Conservation (phyloP, 2,329 filamentous ascomycete genomes). For the Ascochyta lentis region DNA sequence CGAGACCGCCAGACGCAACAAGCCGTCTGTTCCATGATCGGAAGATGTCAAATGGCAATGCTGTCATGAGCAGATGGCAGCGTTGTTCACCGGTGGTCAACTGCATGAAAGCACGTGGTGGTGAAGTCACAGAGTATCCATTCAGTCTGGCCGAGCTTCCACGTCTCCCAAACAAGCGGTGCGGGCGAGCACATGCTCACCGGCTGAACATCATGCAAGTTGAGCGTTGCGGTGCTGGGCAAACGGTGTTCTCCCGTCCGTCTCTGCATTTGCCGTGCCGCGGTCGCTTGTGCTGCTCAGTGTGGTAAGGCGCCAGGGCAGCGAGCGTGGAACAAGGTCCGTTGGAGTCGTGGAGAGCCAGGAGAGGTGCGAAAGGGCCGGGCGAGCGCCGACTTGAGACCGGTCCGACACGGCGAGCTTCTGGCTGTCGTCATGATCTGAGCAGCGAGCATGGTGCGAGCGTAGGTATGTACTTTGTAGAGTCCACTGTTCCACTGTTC, state of each 20-base stretch:
- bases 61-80: slow-evolving; percentile 1
- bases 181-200: slow-evolving; percentile 29
- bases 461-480: too few species aligned
- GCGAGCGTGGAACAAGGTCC: slow-evolving; percentile 15
- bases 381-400: slow-evolving; percentile 29
- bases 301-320: neutral
- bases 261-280: slow-evolving; percentile 38
- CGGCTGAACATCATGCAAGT: slow-evolving; percentile 34
- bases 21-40: slow-evolving; percentile 16
- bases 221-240: slow-evolving; percentile 27
- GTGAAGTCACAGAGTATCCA: slow-evolving; percentile 8
- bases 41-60: neutral
- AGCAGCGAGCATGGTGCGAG: slow-evolving; percentile 18
- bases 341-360: neutral
- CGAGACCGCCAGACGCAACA: slow-evolving; percentile 25
- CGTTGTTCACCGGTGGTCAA: slow-evolving; percentile 5
- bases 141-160: neutral
- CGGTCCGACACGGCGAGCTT: slow-evolving; percentile 25
- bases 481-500: slow-evolving; percentile 27
- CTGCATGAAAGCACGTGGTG: neutral
- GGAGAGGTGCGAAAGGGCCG: slow-evolving; percentile 11
- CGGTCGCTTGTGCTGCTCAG: slow-evolving; percentile 17
- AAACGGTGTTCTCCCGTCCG: slow-evolving; percentile 38
- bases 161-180: neutral
- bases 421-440: slow-evolving; percentile 44